Percentiles rank a stretch among this genome's conserved stretches.
phyloP scores from a whole-genome alignment of 208 protist species.

The Acanthamoeba divionensis region DNA sequence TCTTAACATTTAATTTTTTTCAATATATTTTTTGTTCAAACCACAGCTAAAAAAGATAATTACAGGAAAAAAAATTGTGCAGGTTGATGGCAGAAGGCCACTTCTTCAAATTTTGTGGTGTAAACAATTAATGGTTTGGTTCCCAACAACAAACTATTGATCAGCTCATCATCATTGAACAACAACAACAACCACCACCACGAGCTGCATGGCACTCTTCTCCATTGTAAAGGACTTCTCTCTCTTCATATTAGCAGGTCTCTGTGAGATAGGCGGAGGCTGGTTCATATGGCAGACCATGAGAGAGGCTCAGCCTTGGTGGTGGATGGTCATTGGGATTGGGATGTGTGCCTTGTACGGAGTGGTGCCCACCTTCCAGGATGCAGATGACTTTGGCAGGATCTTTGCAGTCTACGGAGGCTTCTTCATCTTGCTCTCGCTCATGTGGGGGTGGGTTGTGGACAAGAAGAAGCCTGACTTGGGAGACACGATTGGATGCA shows the following conservation, averaged over 20 bases:
- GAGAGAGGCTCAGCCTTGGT: constrained; percentile 17
- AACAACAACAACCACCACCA: too few species aligned
- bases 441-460: constrained; percentile 41
- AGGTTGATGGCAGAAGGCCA: too few species aligned
- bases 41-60: too few species aligned
- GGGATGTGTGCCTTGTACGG: constrained; percentile 27
- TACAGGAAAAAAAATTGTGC: too few species aligned
- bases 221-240: too few species aligned
- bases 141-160: too few species aligned
- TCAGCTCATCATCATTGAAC: too few species aligned
- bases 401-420: constrained; percentile 55
- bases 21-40: too few species aligned
- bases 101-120: too few species aligned
- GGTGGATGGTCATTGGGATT: neutral
- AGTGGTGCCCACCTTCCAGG: constrained; percentile 45
- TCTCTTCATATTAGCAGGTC: constrained; percentile 17
- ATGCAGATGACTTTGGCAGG: constrained; percentile 23
- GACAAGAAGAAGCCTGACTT: constrained; percentile 21
- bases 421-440: constrained; percentile 42
- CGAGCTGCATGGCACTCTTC: too few species aligned
- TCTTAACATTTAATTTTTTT: too few species aligned
- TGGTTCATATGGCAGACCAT: constrained; percentile 59
- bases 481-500: neutral
- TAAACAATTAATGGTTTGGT: too few species aligned
- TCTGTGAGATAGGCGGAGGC: constrained; percentile 27